Percentiles rank a stretch among this genome's conserved stretches.
Conservation (phyloP, 192 early-diverging fungal species). For the Mortierella alpina region DNA sequence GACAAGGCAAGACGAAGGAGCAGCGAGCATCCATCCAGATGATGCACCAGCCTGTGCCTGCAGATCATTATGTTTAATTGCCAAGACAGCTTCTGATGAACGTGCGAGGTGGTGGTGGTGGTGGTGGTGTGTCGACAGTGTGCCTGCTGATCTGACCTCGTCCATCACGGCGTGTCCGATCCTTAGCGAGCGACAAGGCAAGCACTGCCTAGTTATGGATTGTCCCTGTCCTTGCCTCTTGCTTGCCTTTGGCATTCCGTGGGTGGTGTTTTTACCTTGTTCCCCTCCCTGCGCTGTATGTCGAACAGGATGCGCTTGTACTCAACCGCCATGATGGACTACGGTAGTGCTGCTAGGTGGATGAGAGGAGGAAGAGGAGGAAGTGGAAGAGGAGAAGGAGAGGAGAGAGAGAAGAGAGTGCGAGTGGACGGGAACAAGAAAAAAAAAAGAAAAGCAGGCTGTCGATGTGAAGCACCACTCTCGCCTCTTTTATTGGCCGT, state of each 20-base stretch:
- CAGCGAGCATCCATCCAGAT: no score
- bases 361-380: conserved; percentile 4
- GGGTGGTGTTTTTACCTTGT: conserved; percentile 51
- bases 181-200: no score
- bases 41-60: no score
- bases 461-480: neutral
- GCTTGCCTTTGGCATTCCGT: neutral
- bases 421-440: neutral
- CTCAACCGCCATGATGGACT: conserved; percentile 63
- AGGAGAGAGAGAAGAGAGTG: neutral
- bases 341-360: neutral
- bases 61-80: no score
- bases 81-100: no score
- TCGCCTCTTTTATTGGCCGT: no score
- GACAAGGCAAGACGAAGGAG: neutral
- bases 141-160: no score
- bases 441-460: neutral
- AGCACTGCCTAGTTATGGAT: no score
- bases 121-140: no score
- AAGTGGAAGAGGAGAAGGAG: conserved; percentile 1
- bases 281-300: conserved; percentile 66
- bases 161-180: no score
- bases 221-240: no score
- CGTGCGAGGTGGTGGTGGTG: no score
- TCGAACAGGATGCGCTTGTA: conserved; percentile 73